Evolutionary conservation across 2,329 filamentous ascomycete genomes (phyloP).

Genomic region (Aspergillus awamori): DNA sequence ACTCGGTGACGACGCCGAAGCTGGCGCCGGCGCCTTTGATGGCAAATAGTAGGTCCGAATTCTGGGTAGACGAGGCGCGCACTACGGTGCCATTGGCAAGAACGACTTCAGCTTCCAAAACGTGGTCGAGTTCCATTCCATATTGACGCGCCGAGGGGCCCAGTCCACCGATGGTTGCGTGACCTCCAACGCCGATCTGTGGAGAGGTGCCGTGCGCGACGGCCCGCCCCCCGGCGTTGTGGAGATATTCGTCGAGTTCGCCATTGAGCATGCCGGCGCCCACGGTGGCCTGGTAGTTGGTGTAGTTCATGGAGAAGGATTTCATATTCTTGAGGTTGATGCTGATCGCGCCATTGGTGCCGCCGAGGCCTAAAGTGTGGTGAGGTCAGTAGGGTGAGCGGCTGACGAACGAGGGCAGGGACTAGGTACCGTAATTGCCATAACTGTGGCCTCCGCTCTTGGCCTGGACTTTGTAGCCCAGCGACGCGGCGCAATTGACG

Average conservation of each 20-base stretch:
- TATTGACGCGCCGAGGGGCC: slow-evolving; percentile 50
- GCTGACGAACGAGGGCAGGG: not conserved
- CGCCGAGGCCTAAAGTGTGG: slow-evolving; percentile 29
- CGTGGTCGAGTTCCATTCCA: slow-evolving; percentile 55
- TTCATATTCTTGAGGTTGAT: slow-evolving; percentile 37
- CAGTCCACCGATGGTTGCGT: slow-evolving; percentile 43
- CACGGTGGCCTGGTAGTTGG: slow-evolving; percentile 36
- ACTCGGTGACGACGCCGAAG: slow-evolving; percentile 45
- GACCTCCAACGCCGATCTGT: slow-evolving; percentile 45
- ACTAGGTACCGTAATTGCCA: slow-evolving; percentile 49
- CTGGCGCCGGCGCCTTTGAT: slow-evolving; percentile 41
- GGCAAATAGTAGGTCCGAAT: slow-evolving; percentile 40
- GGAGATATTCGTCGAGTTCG: slow-evolving; percentile 35
- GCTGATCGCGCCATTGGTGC: slow-evolving; percentile 32
- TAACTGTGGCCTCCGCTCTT: slow-evolving; percentile 59
- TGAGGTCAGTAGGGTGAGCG: not conserved
- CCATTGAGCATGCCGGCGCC: slow-evolving; percentile 37
- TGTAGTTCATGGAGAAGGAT: slow-evolving; percentile 36
- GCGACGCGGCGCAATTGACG: slow-evolving; percentile 49
- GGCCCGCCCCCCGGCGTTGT: slow-evolving; percentile 35
- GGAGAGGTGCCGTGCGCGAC: slow-evolving; percentile 45
- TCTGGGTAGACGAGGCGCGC: slow-evolving; percentile 30
- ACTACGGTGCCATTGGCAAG: slow-evolving; percentile 44
- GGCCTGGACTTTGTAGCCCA: slow-evolving; percentile 53
- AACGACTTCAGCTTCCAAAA: slow-evolving; percentile 53